Evolutionary conservation across 2,329 filamentous ascomycete genomes (phyloP).

Genomic region (Fusarium bulbicola): DNA sequence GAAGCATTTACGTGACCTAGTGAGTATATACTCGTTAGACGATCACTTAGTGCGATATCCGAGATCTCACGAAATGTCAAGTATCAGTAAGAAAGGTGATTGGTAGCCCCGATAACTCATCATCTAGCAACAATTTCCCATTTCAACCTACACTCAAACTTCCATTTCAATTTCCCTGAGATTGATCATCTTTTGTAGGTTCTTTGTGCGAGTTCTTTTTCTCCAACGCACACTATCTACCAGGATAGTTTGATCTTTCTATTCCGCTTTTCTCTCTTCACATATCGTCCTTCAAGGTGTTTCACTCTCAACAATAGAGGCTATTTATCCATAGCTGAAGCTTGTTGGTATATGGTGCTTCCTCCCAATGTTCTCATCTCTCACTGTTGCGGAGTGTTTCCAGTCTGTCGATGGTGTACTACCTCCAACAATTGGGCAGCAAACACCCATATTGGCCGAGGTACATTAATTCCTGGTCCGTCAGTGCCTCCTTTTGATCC

Average conservation of each 20-base stretch:
- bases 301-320: fast-evolving
- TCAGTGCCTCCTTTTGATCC: neutral
- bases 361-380: neutral
- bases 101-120: no score
- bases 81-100: no score
- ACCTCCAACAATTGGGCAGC: no score
- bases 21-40: neutral
- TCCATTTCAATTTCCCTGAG: no score
- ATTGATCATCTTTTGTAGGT: no score
- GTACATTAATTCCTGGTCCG: fast-evolving
- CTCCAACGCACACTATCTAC: neutral
- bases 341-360: neutral
- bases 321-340: neutral
- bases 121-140: neutral
- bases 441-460: neutral
- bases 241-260: neutral
- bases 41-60: neutral
- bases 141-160: no score
- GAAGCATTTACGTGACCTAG: neutral
- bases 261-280: neutral
- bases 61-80: no score
- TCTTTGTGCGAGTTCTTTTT: no score
- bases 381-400: neutral
- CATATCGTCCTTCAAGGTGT: fast-evolving
- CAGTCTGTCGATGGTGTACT: neutral